Evolutionary conservation across 2,329 filamentous ascomycete genomes (phyloP).

Genomic region (Pyrenophora teres): DNA sequence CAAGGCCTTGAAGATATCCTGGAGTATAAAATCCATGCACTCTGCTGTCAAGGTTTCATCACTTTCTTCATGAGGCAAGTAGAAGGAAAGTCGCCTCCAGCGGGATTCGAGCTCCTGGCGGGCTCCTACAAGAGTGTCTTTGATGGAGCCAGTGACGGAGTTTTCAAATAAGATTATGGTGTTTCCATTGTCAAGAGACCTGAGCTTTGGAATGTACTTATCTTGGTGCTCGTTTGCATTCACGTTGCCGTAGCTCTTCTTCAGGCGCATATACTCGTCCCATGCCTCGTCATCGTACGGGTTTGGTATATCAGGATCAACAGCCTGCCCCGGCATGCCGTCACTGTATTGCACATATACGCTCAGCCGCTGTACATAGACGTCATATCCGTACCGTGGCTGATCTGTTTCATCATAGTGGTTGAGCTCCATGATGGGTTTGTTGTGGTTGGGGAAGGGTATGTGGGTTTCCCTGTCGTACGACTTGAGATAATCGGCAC

Average conservation of each 20-base stretch:
- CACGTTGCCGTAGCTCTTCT: constrained; percentile 34
- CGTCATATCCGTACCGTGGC: constrained; percentile 54
- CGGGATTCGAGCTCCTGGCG: constrained; percentile 57
- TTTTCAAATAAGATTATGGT: constrained; percentile 61
- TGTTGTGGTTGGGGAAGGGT: constrained; percentile 35
- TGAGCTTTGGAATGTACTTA: constrained; percentile 48
- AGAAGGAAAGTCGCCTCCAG: constrained; percentile 60
- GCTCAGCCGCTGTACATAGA: constrained; percentile 56
- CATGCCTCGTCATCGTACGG: constrained; percentile 51
- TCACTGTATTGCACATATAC: constrained; percentile 58
- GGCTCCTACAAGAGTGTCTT: constrained; percentile 57
- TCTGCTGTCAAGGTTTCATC: constrained; percentile 53
- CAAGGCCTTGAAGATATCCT: constrained; percentile 56
- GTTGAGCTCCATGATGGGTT: constrained; percentile 57
- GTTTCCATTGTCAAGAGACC: constrained; percentile 54
- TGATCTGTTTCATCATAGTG: constrained; percentile 53
- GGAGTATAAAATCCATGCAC: constrained; percentile 57
- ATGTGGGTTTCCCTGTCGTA: constrained; percentile 43
- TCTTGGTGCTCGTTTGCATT: constrained; percentile 39
- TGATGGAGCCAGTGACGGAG: constrained; percentile 52
- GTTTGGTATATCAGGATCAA: constrained; percentile 51
- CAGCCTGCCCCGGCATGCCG: constrained; percentile 44
- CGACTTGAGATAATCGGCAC: constrained; percentile 57
- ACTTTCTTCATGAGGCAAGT: constrained; percentile 52
- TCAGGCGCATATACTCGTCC: constrained; percentile 40